phyloP scores from a whole-genome alignment of 495 filamentous ascomycete genomes.

The Friedmanniomyces endolithicus region DNA sequence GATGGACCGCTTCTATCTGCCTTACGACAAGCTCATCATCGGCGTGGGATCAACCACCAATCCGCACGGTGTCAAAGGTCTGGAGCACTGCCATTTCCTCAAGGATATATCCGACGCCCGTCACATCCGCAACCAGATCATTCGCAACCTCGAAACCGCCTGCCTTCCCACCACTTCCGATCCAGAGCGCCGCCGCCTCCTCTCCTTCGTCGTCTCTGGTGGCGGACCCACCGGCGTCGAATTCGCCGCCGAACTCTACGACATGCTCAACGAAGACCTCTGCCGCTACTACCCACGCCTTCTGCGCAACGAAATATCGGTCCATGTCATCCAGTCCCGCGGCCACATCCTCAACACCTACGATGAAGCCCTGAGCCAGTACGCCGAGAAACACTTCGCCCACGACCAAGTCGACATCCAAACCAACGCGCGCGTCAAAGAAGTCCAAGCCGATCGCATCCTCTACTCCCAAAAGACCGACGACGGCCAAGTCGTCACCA shows the following conservation, averaged over 20 bases:
- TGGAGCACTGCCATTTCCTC: constrained; percentile 87
- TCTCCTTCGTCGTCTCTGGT: constrained; percentile 91
- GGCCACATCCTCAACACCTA: constrained; percentile 97
- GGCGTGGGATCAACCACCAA: constrained; percentile 88
- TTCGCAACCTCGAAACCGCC: constrained; percentile 85
- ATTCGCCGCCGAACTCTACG: constrained; percentile 91
- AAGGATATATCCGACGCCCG: constrained; percentile 90
- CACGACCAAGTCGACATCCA: constrained; percentile 83
- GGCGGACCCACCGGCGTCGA: constrained; percentile 96
- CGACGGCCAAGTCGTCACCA: constrained; percentile 60
- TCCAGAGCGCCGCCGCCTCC: constrained; percentile 69
- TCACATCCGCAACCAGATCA: constrained; percentile 73
- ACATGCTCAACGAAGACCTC: constrained; percentile 92
- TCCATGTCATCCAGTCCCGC: constrained; percentile 89
- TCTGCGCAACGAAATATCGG: constrained; percentile 89
- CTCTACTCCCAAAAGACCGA: constrained; percentile 72
- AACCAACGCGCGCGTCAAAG: constrained; percentile 83
- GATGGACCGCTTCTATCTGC: constrained; percentile 74
- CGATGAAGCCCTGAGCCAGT: constrained; percentile 84
- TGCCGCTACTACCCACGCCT: constrained; percentile 72
- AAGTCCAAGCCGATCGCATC: constrained; percentile 70
- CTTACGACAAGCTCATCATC: constrained; percentile 97
- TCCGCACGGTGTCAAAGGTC: constrained; percentile 87
- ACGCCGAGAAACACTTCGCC: constrained; percentile 80
- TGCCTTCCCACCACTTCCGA: constrained; percentile 86